phyloP scores from a whole-genome alignment of 257 asterid genomes.

The Solanum ahanhuiri region DNA sequence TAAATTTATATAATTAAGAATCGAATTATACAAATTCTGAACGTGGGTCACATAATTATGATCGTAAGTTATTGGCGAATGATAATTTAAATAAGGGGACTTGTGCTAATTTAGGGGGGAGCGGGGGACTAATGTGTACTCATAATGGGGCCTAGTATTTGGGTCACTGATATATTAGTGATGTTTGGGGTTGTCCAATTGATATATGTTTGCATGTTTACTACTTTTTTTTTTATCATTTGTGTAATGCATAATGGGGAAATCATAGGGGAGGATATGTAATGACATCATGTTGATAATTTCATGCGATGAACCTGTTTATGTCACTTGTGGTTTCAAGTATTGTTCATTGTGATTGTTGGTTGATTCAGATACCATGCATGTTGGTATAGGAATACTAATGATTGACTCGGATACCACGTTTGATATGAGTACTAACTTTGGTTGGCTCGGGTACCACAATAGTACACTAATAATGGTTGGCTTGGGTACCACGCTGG shows the following conservation, averaged over 20 bases:
- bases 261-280: no score
- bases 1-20: no score
- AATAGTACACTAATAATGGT: not conserved
- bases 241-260: not conserved
- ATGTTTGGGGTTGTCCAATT: not conserved
- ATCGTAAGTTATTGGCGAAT: not conserved
- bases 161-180: not conserved
- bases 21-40: not conserved
- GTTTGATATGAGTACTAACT: no score
- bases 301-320: not conserved
- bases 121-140: no score
- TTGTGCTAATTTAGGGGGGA: no score
- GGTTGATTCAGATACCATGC: accelerated
- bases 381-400: no score
- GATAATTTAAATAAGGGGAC: no score
- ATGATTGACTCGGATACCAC: not conserved
- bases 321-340: not conserved
- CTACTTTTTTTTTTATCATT: not conserved
- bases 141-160: not conserved
- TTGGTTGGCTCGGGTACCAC: no score
- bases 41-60: not conserved
- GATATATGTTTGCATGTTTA: not conserved
- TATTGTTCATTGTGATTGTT: not conserved
- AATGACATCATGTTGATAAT: no score
- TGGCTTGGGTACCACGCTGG: not conserved